Evolutionary conservation across 1,284 basidiomycete genomes (phyloP), one percentile per base, ranked within the genome.

Genomic region (Trichosporon faecale): DNA sequence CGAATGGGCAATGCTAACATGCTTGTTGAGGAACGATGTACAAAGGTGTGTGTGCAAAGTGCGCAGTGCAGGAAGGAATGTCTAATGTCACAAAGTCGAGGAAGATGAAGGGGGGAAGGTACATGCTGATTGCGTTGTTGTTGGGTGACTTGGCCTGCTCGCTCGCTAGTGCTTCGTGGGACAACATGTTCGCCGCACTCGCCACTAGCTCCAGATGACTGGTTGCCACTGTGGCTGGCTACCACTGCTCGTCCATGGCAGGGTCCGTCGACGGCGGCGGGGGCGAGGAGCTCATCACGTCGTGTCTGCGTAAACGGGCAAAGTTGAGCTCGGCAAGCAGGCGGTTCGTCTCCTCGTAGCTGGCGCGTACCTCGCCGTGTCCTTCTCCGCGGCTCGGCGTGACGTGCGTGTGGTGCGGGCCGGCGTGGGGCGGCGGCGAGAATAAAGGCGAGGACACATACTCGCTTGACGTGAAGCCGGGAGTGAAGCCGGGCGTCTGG

Each of bases 331-430:
- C 77, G 5, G 76, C 79, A 27, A 82, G 73, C 27, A 82, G 69
- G 33, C 78, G 73, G 74, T 82, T 82, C 18, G 81, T 70, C 70
- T 81, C 79, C 66, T 82, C 81, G 61, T 82, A 82, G 29, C 77
- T 66, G 11, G 65, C 73, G 61, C 70, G 76, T 21, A 78, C 76
- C 14, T 74, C 73, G 16, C 67, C 73, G 23, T 73, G 72, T 18
- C 46, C 33, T 16, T 66, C 66, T 2, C 6, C 49, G 29, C 57
- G 57, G 27, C 27, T 31, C 2, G 57, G 57, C 29, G 57, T 61
- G 27, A 6, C 27, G 57, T 61, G 57, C 29, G 40, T 46, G 11
- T n/a, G 31, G 21, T 66, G 49, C 33, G 35, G 35, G 35, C 44
- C 25, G 1, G 31, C 46, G 31, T 52, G 46, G 27, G 65, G 49